Base-by-base conservation (phyloP, 2,329 filamentous ascomycete species). In the Saccharata proteae region DNA sequence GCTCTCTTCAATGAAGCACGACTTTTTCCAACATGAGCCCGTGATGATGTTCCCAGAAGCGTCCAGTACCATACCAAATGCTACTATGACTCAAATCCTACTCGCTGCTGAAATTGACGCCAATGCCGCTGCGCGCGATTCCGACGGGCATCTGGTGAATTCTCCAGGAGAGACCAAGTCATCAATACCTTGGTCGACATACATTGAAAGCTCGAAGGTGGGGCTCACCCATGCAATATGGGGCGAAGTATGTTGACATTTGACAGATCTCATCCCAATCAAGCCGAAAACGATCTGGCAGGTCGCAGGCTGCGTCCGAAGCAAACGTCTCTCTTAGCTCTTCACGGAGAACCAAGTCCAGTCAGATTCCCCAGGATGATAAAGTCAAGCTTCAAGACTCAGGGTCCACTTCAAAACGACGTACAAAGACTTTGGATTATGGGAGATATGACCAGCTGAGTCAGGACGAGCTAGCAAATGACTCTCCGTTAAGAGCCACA, bases 51-150 rank as follows among this genome's bases (percentile, higher is more conserved):
- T 62, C 35, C 47, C 45, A 27, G 53, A 58, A 17, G 46, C 47
- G 22, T 61, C 58, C 10, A 61, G 53, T 36, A 64, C 61, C 1
- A 40, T 61, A 10, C 53, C 54, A 4, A 56, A 61, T 36, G 57
- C 52, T 19, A 57, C 54, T 18, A 48, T 53, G 8, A 58, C 53
- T 12, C 55, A 61, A 37, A 48, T 56, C 38, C 46, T 48, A n/a
- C 39, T 63, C 29, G 30, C 41, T 26, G 43, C 40, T 14, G 45
- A 50, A 17, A 38, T 17, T 5, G 46, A 48, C 17, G 38, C 47
- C 11, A 15, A 24, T 16, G 12, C 16, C 13, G 11, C 22, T 16
- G 48, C 43, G 11, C 29, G 52, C 18, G 42, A 43, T 4, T 19
- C 35, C 6, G 43, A 45, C 12, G 11, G 9, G 19, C 32, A 39